Percentiles rank a stretch among this genome's conserved stretches.
These are phyloP conservation scores for Rutidosis leptorrhynchoides DNA, from an alignment of 129 eudicot species.

Conservation along the genomic window DNA sequence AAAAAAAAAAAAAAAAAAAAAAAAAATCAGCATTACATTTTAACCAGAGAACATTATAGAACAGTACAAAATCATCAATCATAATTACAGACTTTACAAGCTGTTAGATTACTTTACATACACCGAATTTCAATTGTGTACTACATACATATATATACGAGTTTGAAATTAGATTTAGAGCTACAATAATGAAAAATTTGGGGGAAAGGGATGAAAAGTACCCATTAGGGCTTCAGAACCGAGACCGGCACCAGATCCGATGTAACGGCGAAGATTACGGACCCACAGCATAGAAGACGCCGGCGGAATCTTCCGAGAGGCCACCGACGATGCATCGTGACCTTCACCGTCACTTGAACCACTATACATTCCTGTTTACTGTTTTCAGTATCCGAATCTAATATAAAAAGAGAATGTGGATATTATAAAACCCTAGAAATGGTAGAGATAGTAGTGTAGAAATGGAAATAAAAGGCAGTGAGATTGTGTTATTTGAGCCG, in stretches of 20 bases:
- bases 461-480: not conserved
- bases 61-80: not conserved
- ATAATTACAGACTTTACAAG: not conserved
- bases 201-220: constrained; percentile 19
- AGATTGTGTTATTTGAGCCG: not conserved
- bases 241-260: constrained; percentile 98
- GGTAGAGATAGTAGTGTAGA: not conserved
- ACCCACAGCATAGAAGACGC: constrained; percentile 96
- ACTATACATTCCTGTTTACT: constrained; percentile 55
- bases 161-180: not conserved
- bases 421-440: constrained; percentile 24
- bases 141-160: constrained; percentile 7
- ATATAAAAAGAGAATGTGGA: not conserved
- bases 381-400: not conserved
- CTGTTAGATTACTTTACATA: not conserved
- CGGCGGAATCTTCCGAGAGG: constrained; percentile 72
- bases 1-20: not conserved
- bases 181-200: not conserved
- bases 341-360: constrained; percentile 90
- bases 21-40: not conserved
- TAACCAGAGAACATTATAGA: not conserved
- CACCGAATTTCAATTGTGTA: constrained; percentile 13
- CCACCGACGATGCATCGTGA: constrained; percentile 51
- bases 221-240: constrained; percentile 99
- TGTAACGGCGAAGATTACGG: constrained; percentile 88